Base-by-base conservation (phyloP, 108 stramenopile species). In the Halocafeteria seosinensis region DNA sequence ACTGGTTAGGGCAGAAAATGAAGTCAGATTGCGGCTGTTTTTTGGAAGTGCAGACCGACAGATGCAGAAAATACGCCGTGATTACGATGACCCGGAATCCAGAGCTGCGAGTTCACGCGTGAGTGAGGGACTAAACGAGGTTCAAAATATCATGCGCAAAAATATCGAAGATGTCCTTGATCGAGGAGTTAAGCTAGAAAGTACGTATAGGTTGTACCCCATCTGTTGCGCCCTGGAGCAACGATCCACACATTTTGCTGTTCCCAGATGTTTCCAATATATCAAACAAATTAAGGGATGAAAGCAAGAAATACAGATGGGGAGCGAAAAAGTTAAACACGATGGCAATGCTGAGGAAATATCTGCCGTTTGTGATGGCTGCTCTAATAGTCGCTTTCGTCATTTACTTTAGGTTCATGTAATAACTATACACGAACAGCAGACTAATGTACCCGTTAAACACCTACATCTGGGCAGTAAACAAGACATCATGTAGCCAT, bases 151-250 rank as follows among this genome's bases (percentile, higher is more conserved):
- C 68, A 77, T 75, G 74, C 61, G 65, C 58, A 71, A 72, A 38
- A 77, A 73, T 68, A 74, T 77, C 11, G 66, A 77, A 35, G 76
- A 77, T 51, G 76, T 77, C 34, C 66, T 77, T 25, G 67, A 76
- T 70, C n/a, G 74, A 31, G 71, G 71, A 34, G 71, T 69, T 37
- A 63, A 30, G 68, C 68, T 71, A 1, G 71, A 71, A 30, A 66
- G 69, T 70, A 42, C 47, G 69, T 66, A 8, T 47, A 17, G 42
- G 17, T 17, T n/a, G 17, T 47, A n/a, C 42, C 42, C 17, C n/a
- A n/a, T n/a, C n/a, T n/a, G n/a, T n/a, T n/a, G n/a, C n/a, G n/a
- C n/a, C n/a, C n/a, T n/a, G n/a, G n/a, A n/a, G n/a, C n/a, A n/a
- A n/a, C n/a, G n/a, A n/a, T n/a, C n/a, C n/a, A n/a, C n/a, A n/a